Evolutionary conservation across 306 rosid species (phyloP), one percentile per base, ranked within the genome.

Genomic region (Hippophae rhamnoides): DNA sequence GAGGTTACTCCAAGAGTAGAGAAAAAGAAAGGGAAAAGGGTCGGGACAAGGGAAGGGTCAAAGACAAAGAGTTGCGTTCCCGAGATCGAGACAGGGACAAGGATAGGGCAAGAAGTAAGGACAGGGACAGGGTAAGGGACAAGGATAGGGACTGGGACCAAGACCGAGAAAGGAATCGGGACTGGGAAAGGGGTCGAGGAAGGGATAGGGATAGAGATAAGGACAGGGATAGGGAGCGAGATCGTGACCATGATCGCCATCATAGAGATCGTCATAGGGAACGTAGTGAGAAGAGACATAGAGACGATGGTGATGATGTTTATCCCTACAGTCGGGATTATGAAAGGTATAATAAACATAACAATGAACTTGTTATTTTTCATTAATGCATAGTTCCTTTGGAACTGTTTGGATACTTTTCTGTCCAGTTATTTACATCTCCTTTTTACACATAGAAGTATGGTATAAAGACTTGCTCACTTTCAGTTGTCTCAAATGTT

Each of bases 11-110:
- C 11, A 90, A 83, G 84, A 96, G 82, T 6, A 79, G 86, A 46
- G 98, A 85, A 26, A 74, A 64, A 67, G 89, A 76, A 26, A 75
- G 71, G 66, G 77, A 74, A 7, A 56, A 69, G 44, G 78, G 62
- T 3, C 13, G 78, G n/a, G 84, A 72, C n/a, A 44, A 58, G 23
- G 74, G 64, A 0, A 14, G 67, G 13, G 77, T 70, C 38, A 31
- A 4, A 4, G 38, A 31, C 38, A 31, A 31, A 31, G 38, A 31
- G 38, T 31, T 4, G 38, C 38, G 75, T 27, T 84, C 85, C 52
- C 93, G 86, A 9, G 99, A 92, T 64, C 72, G 80, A 58, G 99
- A 92, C 60, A 88, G 90, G 62, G 95, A 75, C 68, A 76, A 95
- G 63, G 99, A 92, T 10, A 90, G 81, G 84, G 98, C 81, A 9